phyloP scores from a whole-genome alignment of 306 rosid genomes.

The Pyrus betulifolia region DNA sequence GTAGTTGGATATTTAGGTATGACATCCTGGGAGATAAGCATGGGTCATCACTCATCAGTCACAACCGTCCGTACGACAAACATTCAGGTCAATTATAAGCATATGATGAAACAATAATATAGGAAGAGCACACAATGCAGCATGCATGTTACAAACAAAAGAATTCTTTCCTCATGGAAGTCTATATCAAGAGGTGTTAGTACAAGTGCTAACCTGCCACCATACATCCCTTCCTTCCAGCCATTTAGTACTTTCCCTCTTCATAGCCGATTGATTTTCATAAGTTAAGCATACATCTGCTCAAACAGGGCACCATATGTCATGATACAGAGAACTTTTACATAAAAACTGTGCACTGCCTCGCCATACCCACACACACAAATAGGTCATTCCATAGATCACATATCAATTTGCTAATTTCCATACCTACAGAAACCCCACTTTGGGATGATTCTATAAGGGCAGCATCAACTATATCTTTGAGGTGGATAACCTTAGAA shows the following conservation, averaged over 20 bases:
- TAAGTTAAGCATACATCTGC: conserved; percentile 69
- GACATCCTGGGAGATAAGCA: conserved; percentile 54
- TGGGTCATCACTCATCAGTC: conserved; percentile 7
- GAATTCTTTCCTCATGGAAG: background rate
- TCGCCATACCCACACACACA: background rate
- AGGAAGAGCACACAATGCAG: background rate
- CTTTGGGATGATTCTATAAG: conserved; percentile 52
- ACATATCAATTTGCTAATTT: conserved; percentile 8
- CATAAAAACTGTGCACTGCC: background rate
- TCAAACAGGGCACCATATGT: conserved; percentile 8
- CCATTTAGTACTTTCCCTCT: conserved; percentile 71
- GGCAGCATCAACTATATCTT: conserved; percentile 83
- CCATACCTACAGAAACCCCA: conserved; percentile 67
- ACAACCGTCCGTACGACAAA: conserved; percentile 2
- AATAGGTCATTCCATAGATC: background rate
- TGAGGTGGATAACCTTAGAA: conserved; percentile 64
- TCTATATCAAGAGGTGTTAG: background rate
- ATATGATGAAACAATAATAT: background rate
- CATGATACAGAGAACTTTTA: background rate
- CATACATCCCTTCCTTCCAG: conserved; percentile 77
- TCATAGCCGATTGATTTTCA: conserved; percentile 59
- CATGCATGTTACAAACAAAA: conserved; percentile 7
- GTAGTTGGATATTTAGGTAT: conserved; percentile 61
- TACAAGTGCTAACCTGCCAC: conserved; percentile 82
- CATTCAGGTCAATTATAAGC: background rate